Conservation (phyloP, 2,329 filamentous ascomycete genomes). For the Colletotrichum neosansevieriae region DNA sequence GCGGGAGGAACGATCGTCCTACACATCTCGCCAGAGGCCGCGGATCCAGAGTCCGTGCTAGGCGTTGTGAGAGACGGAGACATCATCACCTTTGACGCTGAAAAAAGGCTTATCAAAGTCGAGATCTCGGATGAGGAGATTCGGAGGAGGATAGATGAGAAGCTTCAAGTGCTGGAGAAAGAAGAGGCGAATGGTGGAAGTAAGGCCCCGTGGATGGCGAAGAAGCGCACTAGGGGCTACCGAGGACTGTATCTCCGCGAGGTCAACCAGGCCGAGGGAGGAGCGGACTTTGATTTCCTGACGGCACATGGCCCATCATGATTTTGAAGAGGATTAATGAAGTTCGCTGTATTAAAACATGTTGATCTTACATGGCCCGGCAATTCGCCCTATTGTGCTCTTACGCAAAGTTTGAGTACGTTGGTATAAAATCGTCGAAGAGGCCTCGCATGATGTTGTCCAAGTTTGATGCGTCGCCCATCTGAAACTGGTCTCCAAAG, state of each 20-base stretch:
- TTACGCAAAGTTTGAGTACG: conserved; percentile 32
- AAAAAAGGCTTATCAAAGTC: conserved; percentile 68
- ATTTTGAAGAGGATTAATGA: neutral
- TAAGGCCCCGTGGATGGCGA: conserved; percentile 50
- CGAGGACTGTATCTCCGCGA: conserved; percentile 68
- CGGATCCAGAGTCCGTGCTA: conserved; percentile 79
- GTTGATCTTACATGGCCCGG: neutral
- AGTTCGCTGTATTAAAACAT: neutral
- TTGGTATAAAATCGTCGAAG: conserved; percentile 54
- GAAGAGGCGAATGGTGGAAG: conserved; percentile 48
- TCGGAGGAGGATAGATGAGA: conserved; percentile 67
- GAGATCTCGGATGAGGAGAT: conserved; percentile 80
- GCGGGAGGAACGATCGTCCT: conserved; percentile 91
- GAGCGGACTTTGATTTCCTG: conserved; percentile 73
- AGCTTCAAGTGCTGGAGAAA: conserved; percentile 55
- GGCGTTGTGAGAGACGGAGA: conserved; percentile 84
- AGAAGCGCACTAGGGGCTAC: conserved; percentile 64
- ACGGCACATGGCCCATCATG: conserved; percentile 51
- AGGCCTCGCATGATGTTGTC: conserved; percentile 50
- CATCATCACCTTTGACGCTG: conserved; percentile 81
- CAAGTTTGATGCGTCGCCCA: conserved; percentile 47
- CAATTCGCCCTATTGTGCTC: neutral
- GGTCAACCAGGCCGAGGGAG: conserved; percentile 70
- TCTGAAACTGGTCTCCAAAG: conserved; percentile 47
- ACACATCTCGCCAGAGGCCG: conserved; percentile 88